Percentiles rank a stretch among this genome's conserved stretches.
These are phyloP conservation scores for Plasmodium coatneyi DNA, from an alignment of 169 alveolate genomes.

Conservation along the genomic window DNA sequence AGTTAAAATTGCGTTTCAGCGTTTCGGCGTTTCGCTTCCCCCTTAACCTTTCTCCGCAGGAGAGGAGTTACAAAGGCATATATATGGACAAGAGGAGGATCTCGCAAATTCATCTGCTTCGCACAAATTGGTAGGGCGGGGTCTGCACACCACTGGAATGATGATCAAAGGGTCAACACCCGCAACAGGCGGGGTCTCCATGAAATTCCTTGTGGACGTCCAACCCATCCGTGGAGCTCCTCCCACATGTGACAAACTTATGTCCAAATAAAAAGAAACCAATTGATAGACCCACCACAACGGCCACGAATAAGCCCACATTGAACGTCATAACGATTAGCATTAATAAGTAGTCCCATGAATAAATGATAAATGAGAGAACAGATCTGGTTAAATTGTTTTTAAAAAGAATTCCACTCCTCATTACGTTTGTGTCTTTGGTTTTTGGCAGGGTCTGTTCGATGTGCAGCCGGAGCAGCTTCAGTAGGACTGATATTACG, in stretches of 20 bases:
- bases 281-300: slow-evolving; percentile 78
- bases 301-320: slow-evolving; percentile 80
- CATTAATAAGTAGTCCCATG: slow-evolving; percentile 83
- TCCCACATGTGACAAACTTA: slow-evolving; percentile 26
- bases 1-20: not conserved
- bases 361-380: slow-evolving; percentile 57
- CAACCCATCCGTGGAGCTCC: not conserved
- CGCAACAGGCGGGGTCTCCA: slow-evolving; percentile 73
- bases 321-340: slow-evolving; percentile 84
- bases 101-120: not conserved
- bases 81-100: not conserved
- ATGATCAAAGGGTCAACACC: slow-evolving; percentile 20
- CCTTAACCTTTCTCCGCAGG: not conserved
- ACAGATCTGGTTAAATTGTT: slow-evolving; percentile 37
- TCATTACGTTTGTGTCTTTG: slow-evolving; percentile 13
- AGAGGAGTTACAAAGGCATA: not conserved
- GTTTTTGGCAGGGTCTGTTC: slow-evolving; percentile 37
- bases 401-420: slow-evolving; percentile 34
- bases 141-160: not conserved
- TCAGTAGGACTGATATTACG: slow-evolving; percentile 28
- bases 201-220: slow-evolving; percentile 42
- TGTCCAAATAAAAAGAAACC: slow-evolving; percentile 79
- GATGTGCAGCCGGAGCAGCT: slow-evolving; percentile 17
- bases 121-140: not conserved
- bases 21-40: not conserved